Evolutionary conservation across 2,329 filamentous ascomycete genomes (phyloP).

Genomic region (Fusarium haematococcum): DNA sequence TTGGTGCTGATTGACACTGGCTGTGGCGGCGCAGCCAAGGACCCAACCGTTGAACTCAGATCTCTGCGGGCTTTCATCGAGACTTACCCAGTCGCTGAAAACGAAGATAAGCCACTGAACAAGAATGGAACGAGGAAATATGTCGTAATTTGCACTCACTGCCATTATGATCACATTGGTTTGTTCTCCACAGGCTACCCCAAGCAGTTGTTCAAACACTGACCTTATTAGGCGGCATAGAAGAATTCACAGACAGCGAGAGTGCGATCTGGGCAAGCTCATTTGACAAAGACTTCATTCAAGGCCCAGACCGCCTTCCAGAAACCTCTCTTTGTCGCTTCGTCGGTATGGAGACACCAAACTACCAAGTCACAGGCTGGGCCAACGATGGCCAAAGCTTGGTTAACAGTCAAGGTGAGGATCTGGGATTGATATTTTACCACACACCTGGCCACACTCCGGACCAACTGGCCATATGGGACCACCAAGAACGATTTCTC

Average conservation of each 20-base stretch:
- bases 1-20: constrained; percentile 59
- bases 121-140: constrained; percentile 49
- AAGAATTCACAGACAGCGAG: constrained; percentile 46
- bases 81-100: constrained; percentile 50
- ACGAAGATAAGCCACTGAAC: constrained; percentile 53
- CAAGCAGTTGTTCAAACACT: background rate
- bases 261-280: constrained; percentile 48
- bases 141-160: constrained; percentile 58
- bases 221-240: constrained; percentile 45
- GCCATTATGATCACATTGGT: constrained; percentile 59
- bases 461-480: constrained; percentile 59
- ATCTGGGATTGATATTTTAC: constrained; percentile 55
- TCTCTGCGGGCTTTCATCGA: constrained; percentile 57
- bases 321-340: constrained; percentile 55
- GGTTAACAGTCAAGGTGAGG: constrained; percentile 13
- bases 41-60: constrained; percentile 31
- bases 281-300: constrained; percentile 53
- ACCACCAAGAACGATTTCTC: constrained; percentile 55
- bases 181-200: constrained; percentile 18
- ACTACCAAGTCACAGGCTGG: constrained; percentile 56
- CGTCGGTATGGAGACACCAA: constrained; percentile 50
- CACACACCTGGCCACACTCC: constrained; percentile 61
- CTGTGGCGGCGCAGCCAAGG: constrained; percentile 52
- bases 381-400: constrained; percentile 52
- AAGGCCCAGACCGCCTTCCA: constrained; percentile 48